Conservation (phyloP, 1,284 basidiomycete species). For the Pseudozyma thailandica region DNA sequence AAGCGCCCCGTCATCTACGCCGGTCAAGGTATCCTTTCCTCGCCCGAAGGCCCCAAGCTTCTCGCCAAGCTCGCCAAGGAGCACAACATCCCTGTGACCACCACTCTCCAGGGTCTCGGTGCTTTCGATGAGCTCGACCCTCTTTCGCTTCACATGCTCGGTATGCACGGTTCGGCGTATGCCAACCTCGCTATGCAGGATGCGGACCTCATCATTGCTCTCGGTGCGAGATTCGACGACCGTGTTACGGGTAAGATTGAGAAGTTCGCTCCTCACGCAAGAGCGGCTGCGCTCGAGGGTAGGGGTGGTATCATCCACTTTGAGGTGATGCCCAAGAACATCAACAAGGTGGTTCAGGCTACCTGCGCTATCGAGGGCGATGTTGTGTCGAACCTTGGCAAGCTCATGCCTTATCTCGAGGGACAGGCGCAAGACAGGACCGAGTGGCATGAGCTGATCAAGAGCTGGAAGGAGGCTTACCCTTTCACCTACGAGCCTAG, state of each 20-base stretch:
- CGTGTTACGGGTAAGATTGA: slow-evolving; percentile 94
- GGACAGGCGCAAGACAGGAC: slow-evolving; percentile 69
- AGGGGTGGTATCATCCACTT: slow-evolving; percentile 98
- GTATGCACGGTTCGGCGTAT: slow-evolving; percentile 98
- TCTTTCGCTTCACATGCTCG: slow-evolving; percentile 93
- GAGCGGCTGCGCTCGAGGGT: slow-evolving; percentile 84
- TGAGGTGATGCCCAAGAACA: slow-evolving; percentile 97
- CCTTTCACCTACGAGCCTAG: slow-evolving; percentile 88
- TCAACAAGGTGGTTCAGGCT: slow-evolving; percentile 98
- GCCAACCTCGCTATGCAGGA: slow-evolving; percentile 97
- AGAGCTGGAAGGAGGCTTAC: slow-evolving; percentile 84
- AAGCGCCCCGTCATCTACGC: slow-evolving; percentile 93
- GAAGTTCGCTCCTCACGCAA: slow-evolving; percentile 89
- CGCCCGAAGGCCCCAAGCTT: slow-evolving; percentile 83
- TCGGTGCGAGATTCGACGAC: slow-evolving; percentile 96
- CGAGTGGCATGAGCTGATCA: slow-evolving; percentile 78
- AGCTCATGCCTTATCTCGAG: slow-evolving; percentile 78
- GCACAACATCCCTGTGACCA: slow-evolving; percentile 95
- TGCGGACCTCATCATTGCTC: slow-evolving; percentile 96
- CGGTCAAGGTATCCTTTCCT: slow-evolving; percentile 88
- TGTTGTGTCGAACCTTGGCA: slow-evolving; percentile 82
- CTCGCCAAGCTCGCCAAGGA: slow-evolving; percentile 82
- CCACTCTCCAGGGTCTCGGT: slow-evolving; percentile 93
- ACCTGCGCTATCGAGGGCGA: slow-evolving; percentile 93
- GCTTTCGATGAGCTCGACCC: slow-evolving; percentile 88